Percentiles rank a stretch among this genome's conserved stretches.
These are phyloP conservation scores for Rhizopogon vesiculosus DNA, from an alignment of 768 basidiomycete species.

Conservation along the genomic window DNA sequence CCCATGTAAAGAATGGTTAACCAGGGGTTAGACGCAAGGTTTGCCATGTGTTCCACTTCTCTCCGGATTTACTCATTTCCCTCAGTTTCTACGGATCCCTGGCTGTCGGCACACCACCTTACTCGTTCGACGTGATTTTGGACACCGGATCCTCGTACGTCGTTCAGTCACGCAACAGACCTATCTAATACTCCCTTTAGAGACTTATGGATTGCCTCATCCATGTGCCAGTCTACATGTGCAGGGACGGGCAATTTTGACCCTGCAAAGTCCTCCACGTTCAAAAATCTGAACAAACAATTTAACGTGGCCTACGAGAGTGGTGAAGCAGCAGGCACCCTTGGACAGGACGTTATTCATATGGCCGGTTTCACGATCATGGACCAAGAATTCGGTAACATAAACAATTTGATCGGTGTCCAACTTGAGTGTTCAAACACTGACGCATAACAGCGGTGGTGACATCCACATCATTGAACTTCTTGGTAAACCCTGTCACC, in stretches of 20 bases:
- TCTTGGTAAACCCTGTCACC: conserved; percentile 46
- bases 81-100: conserved; percentile 31
- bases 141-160: conserved; percentile 44
- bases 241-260: conserved; percentile 30
- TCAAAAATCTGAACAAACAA: conserved; percentile 23
- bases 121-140: conserved; percentile 42
- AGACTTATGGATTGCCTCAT: conserved; percentile 49
- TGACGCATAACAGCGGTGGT: conserved; percentile 35
- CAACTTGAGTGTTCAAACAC: neutral
- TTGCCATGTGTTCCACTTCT: conserved; percentile 6
- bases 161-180: conserved; percentile 14
- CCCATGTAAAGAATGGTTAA: conserved; percentile 45
- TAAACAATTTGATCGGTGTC: conserved; percentile 11
- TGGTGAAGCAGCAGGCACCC: conserved; percentile 39
- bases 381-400: conserved; percentile 50
- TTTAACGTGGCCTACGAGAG: conserved; percentile 43
- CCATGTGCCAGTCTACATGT: conserved; percentile 25
- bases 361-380: conserved; percentile 62
- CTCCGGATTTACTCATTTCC: neutral
- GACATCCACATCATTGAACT: conserved; percentile 26
- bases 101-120: conserved; percentile 40
- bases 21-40: conserved; percentile 64
- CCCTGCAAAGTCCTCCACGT: conserved; percentile 29
- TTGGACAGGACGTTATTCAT: conserved; percentile 61
- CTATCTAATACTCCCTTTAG: conserved; percentile 21